Conservation (phyloP, 768 basidiomycete species). For the Termitomyces sp. region DNA sequence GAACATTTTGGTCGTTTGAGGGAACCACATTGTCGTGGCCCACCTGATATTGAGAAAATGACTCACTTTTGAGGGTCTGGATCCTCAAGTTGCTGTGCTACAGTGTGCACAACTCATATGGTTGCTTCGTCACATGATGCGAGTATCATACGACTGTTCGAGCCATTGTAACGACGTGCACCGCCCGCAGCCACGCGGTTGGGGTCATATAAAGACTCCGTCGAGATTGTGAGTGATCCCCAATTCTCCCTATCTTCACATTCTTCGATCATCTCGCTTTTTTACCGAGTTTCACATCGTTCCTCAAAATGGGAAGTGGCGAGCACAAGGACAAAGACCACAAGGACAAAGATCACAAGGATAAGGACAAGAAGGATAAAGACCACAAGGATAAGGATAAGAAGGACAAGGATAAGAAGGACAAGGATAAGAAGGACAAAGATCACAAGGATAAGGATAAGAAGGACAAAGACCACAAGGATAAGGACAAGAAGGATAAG, state of each 20-base stretch:
- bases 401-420: slow-evolving; percentile 21
- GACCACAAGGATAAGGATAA: slow-evolving; percentile 19
- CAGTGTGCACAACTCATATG: too few relatives aligned
- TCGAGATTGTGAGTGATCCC: neutral
- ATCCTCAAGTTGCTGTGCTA: too few relatives aligned
- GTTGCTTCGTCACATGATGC: neutral
- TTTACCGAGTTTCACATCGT: neutral
- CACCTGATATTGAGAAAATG: too few relatives aligned
- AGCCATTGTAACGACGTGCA: neutral
- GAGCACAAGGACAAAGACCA: slow-evolving; percentile 18
- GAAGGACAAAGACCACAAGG: slow-evolving; percentile 20
- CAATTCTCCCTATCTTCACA: neutral
- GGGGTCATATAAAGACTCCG: neutral
- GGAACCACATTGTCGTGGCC: too few relatives aligned
- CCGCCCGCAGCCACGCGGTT: too few relatives aligned
- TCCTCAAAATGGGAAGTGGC: slow-evolving; percentile 6
- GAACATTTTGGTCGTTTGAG: too few relatives aligned
- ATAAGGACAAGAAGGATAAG: slow-evolving; percentile 21
- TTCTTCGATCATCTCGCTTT: neutral
- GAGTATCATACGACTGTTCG: too few relatives aligned
- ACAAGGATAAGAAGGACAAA: slow-evolving; percentile 24
- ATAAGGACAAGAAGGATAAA: slow-evolving; percentile 19
- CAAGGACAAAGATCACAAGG: slow-evolving; percentile 20
- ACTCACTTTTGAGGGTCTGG: too few relatives aligned
- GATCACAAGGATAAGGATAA: slow-evolving; percentile 20